A percentile compares a stretch with the other conserved stretches of the same genome.
Evolutionary conservation across 23 red algal species (phyloP).

Genomic region (Gracilaria domingensis): DNA sequence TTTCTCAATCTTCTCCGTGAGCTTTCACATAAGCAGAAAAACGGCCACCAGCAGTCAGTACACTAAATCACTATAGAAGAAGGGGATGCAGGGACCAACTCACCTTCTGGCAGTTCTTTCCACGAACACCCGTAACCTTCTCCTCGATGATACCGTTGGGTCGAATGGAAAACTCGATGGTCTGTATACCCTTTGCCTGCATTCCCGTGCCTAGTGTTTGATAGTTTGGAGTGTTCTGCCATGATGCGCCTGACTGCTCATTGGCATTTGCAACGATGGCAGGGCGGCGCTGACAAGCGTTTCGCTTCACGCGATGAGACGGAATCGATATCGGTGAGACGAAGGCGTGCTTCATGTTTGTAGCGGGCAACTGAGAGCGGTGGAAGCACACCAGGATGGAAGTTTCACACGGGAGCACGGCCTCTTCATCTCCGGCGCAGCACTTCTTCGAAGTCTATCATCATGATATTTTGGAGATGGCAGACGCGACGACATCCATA

Average conservation of each 20-base stretch:
- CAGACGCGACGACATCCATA: background rate
- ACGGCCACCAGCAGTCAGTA: background rate
- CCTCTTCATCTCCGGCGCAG: background rate
- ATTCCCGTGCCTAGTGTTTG: slow-evolving; percentile 3
- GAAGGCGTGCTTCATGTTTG: background rate
- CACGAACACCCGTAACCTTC: slow-evolving; percentile 47
- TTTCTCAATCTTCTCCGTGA: slow-evolving; percentile 60
- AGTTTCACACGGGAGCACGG: background rate
- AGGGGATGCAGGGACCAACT: background rate
- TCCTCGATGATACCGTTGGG: slow-evolving; percentile 56
- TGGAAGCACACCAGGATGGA: background rate
- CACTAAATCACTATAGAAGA: background rate
- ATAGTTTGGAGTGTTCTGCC: background rate
- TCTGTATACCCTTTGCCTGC: slow-evolving; percentile 40
- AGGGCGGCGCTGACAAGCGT: background rate
- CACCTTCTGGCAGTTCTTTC: slow-evolving; percentile 53
- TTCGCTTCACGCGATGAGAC: background rate
- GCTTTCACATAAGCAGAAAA: background rate
- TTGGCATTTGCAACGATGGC: background rate
- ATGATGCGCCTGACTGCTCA: background rate
- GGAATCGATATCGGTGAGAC: background rate
- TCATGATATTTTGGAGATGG: too few relatives aligned
- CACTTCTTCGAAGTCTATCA: too few relatives aligned
- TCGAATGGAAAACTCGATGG: slow-evolving; percentile 46
- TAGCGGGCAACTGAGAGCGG: background rate